Evolutionary conservation across 2,329 filamentous ascomycete genomes (phyloP).

Genomic region (Herpotrichia juniperi): DNA sequence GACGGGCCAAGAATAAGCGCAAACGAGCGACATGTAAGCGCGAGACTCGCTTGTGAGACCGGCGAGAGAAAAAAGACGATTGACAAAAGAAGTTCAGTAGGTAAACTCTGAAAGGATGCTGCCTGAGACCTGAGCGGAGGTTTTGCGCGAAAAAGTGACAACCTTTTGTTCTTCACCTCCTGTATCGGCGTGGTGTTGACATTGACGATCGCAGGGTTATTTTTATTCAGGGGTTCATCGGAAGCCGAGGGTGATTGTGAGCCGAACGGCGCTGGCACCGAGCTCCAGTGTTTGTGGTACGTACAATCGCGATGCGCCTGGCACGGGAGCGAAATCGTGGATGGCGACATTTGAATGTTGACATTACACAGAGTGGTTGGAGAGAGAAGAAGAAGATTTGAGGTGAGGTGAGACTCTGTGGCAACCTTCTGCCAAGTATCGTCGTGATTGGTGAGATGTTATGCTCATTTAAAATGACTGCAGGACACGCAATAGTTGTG

Average conservation of each 20-base stretch:
- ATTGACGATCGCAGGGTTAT: background rate
- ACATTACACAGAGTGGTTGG: background rate
- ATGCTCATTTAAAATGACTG: background rate
- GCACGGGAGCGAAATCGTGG: constrained; percentile 7
- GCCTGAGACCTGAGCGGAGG: background rate
- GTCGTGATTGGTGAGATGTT: background rate
- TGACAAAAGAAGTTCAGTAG: constrained; percentile 9
- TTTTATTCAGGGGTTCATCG: constrained; percentile 1
- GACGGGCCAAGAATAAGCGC: constrained; percentile 5
- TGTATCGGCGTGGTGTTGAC: background rate
- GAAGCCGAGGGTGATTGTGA: background rate
- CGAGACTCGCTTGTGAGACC: constrained; percentile 9
- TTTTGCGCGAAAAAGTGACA: background rate
- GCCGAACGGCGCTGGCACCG: background rate
- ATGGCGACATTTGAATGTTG: background rate
- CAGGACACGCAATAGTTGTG: background rate
- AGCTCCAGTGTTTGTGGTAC: constrained; percentile 11
- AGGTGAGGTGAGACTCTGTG: background rate
- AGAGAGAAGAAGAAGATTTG: background rate
- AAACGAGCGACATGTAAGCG: constrained; percentile 12
- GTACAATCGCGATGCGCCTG: constrained; percentile 3
- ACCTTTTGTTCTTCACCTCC: background rate
- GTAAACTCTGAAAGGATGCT: constrained; percentile 5
- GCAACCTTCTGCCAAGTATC: background rate
- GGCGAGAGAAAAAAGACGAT: constrained; percentile 7